Conservation (phyloP, 306 rosid species). For the Cyclanthera cordifolia region DNA sequence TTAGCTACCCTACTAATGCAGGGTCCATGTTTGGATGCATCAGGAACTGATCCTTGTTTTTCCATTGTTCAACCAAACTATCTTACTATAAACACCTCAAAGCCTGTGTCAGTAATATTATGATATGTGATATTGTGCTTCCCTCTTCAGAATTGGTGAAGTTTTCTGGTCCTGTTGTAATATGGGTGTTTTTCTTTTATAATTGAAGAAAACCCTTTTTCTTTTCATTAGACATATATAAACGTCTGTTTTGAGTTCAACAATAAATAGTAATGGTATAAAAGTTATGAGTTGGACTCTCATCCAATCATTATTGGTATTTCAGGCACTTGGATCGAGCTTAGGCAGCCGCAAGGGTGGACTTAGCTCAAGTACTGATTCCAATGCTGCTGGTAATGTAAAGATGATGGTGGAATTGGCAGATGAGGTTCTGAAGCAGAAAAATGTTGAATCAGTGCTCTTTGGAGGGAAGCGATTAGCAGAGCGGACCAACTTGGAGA, state of each 20-base stretch:
- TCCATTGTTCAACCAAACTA: not conserved
- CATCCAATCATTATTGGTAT: slow-evolving; percentile 14
- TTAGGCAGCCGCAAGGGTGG: slow-evolving; percentile 74
- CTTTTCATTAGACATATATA: not conserved
- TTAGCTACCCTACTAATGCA: no score
- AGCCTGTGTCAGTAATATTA: no score
- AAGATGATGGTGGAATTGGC: slow-evolving; percentile 63
- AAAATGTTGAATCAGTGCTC: slow-evolving; percentile 85
- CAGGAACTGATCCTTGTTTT: not conserved
- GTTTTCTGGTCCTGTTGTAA: no score
- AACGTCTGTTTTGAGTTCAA: no score
- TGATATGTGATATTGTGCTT: no score
- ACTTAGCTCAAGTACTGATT: slow-evolving; percentile 61
- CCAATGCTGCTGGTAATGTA: slow-evolving; percentile 58
- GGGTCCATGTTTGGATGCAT: not conserved
- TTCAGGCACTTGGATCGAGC: slow-evolving; percentile 83
- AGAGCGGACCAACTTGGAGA: slow-evolving; percentile 76
- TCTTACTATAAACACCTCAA: slow-evolving; percentile 4
- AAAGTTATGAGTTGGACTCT: no score
- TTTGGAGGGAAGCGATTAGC: slow-evolving; percentile 81
- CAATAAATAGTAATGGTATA: no score
- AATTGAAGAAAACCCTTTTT: not conserved
- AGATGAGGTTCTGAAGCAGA: slow-evolving; percentile 87
- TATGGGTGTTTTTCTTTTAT: not conserved
- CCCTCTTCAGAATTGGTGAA: no score